Percentiles rank a stretch among this genome's conserved stretches.
Evolutionary conservation across 2,329 filamentous ascomycete species (phyloP).

Genomic region (Falciphora oryzae): DNA sequence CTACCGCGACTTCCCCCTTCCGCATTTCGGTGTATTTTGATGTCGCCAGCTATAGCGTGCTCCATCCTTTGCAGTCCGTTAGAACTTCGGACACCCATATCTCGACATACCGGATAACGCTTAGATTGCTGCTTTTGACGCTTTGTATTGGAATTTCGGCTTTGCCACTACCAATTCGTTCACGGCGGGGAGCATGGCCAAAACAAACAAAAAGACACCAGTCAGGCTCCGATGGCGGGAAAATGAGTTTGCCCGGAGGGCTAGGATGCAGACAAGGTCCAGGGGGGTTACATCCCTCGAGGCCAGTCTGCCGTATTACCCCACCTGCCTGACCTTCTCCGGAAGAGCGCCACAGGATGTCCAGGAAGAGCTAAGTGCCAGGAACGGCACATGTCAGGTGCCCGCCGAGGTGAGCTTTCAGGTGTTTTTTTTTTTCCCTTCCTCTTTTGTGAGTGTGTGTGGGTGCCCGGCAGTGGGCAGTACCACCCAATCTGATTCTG

Average conservation of each 20-base stretch:
- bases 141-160: neutral
- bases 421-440: too few relatives aligned
- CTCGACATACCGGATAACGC: neutral
- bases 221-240: neutral
- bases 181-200: neutral
- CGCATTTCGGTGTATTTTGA: neutral
- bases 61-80: neutral
- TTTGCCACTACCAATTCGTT: neutral
- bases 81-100: neutral
- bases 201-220: neutral
- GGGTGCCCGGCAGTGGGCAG: too few relatives aligned
- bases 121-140: neutral
- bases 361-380: neutral
- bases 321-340: conserved; percentile 3
- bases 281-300: conserved; percentile 8
- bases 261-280: neutral
- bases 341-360: neutral
- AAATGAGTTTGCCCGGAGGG: neutral
- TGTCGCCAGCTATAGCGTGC: neutral
- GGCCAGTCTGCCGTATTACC: conserved; percentile 10
- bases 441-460: too few relatives aligned
- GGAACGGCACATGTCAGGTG: neutral
- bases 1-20: too few relatives aligned
- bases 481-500: too few relatives aligned
- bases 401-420: too few relatives aligned